Conservation (phyloP, 768 basidiomycete species). For the Infundibulicybe gibba region DNA sequence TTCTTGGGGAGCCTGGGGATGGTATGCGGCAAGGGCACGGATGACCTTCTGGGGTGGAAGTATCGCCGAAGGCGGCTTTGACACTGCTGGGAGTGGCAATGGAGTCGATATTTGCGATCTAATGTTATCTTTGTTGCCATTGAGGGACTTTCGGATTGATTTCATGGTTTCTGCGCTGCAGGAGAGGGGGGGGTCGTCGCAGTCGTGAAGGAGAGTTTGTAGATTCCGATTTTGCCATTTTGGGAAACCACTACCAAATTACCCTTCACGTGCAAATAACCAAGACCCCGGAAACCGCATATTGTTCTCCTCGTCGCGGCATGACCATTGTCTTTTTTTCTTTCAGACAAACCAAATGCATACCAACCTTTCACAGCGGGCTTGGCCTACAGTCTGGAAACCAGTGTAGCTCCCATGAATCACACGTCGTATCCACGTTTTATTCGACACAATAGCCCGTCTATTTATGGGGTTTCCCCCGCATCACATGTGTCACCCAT, state of each 20-base stretch:
- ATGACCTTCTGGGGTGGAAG: constrained; percentile 94
- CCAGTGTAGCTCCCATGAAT: no score
- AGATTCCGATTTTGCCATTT: constrained; percentile 7
- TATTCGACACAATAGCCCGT: no score
- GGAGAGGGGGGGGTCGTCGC: constrained; percentile 16
- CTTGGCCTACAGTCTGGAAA: no score
- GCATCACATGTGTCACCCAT: no score
- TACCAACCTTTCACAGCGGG: no score
- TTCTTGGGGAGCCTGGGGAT: constrained; percentile 74
- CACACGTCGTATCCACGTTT: no score
- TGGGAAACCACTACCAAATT: constrained; percentile 12
- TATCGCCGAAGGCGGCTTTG: constrained; percentile 67
- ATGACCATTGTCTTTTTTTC: no score
- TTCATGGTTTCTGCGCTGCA: constrained; percentile 52
- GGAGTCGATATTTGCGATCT: constrained; percentile 71
- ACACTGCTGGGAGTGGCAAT: constrained; percentile 59
- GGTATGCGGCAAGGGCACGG: constrained; percentile 68
- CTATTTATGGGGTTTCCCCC: no score
- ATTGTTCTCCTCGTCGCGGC: constrained; percentile 2
- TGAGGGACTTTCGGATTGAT: constrained; percentile 79
- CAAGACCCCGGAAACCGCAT: constrained; percentile 2
- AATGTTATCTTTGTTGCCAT: constrained; percentile 54
- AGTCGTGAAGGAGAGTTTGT: constrained; percentile 21
- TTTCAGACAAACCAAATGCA: no score
- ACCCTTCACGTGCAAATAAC: constrained; percentile 17